These are phyloP conservation scores for Claviceps arundinis DNA, from an alignment of 2,329 filamentous ascomycete genomes.

Conservation along the genomic window DNA sequence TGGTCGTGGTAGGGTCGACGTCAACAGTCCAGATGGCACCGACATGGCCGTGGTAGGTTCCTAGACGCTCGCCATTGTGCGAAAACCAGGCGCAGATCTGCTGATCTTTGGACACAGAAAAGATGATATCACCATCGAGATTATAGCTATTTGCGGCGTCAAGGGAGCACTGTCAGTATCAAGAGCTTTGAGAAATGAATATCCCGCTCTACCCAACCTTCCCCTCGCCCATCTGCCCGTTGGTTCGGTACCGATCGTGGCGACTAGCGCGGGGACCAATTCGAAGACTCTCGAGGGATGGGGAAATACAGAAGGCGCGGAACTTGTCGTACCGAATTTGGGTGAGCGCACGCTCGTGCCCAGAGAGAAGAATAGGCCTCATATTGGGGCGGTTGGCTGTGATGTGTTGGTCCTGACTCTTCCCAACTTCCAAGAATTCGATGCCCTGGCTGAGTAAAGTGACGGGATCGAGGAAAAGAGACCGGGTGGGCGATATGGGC, in stretches of 20 bases:
- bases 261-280: background rate
- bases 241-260: background rate
- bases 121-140: conserved; percentile 90
- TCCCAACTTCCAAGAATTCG: background rate
- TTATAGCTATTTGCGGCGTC: conserved; percentile 50
- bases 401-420: conserved; percentile 3
- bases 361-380: conserved; percentile 91
- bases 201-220: background rate
- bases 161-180: conserved; percentile 1
- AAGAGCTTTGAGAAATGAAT: background rate
- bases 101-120: conserved; percentile 93
- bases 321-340: conserved; percentile 61
- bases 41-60: conserved; percentile 92
- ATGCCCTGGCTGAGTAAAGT: conserved; percentile 1
- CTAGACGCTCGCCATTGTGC: conserved; percentile 94
- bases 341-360: conserved; percentile 92
- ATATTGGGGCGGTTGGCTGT: conserved; percentile 44
- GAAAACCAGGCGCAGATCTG: conserved; percentile 94
- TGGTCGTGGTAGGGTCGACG: conserved; percentile 78
- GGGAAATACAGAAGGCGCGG: background rate
- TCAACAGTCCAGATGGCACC: conserved; percentile 99
- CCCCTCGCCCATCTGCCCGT: background rate
- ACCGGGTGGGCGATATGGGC: conserved; percentile 11
- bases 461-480: conserved; percentile 11
- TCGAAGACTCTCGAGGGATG: background rate